A percentile compares a stretch with the other conserved stretches of the same genome.
Evolutionary conservation across 2,329 filamentous ascomycete genomes (phyloP).

Genomic region (Waltergamsia citrina): DNA sequence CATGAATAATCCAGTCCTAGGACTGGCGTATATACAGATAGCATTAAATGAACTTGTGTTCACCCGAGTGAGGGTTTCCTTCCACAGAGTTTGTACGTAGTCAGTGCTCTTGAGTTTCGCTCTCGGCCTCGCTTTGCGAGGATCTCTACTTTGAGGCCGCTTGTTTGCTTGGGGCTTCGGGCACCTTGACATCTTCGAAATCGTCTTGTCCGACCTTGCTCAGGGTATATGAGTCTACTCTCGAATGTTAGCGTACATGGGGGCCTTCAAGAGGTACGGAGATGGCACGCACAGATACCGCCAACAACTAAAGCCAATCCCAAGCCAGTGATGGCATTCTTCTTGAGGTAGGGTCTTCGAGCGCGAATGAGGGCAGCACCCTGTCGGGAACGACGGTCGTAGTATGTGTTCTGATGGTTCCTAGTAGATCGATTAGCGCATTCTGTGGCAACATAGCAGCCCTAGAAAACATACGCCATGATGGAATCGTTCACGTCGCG

Average conservation of each 20-base stretch:
- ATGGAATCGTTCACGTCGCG: conserved; percentile 1
- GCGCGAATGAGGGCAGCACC: conserved; percentile 85
- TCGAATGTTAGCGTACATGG: background rate
- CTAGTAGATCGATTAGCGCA: conserved; percentile 12
- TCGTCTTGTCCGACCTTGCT: conserved; percentile 88
- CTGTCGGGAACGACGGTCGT: conserved; percentile 79
- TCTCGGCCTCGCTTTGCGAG: too few relatives aligned
- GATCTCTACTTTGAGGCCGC: conserved; percentile 21
- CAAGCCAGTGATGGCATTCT: conserved; percentile 77
- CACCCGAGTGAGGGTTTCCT: too few relatives aligned
- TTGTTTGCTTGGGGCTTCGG: conserved; percentile 55
- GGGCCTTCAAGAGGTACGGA: background rate
- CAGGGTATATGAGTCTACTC: conserved; percentile 53
- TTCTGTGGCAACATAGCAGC: background rate
- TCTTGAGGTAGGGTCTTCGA: conserved; percentile 82
- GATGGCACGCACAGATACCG: conserved; percentile 70
- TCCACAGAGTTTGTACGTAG: too few relatives aligned
- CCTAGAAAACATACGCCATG: background rate
- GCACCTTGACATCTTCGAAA: conserved; percentile 90
- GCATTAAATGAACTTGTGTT: too few relatives aligned
- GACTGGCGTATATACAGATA: too few relatives aligned
- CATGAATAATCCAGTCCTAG: background rate
- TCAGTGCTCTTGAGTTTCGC: too few relatives aligned
- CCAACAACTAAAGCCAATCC: conserved; percentile 66
- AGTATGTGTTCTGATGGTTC: conserved; percentile 63